Evolutionary conservation across 2,329 filamentous ascomycete genomes (phyloP).

Genomic region (Sclerotinia trifoliorum): DNA sequence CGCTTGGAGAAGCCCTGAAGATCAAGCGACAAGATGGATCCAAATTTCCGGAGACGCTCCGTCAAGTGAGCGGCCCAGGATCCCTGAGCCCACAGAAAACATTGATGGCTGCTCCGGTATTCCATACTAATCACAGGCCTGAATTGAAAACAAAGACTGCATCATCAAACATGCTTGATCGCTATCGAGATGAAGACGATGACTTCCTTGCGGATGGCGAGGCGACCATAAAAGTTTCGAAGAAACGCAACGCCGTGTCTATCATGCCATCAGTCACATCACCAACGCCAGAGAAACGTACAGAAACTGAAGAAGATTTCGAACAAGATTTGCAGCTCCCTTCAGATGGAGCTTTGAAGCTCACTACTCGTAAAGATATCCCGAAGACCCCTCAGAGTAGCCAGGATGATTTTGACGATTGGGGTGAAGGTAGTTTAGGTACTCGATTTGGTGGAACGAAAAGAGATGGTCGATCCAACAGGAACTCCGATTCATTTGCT

Average conservation of each 20-base stretch:
- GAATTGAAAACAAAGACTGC: conserved; percentile 33
- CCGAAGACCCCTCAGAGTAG: conserved; percentile 61
- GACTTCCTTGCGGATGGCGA: conserved; percentile 63
- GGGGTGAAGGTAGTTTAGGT: conserved; percentile 89
- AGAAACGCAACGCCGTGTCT: conserved; percentile 53
- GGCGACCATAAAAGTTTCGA: conserved; percentile 67
- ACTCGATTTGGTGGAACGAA: conserved; percentile 86
- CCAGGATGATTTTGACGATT: conserved; percentile 80
- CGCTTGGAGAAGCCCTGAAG: conserved; percentile 57
- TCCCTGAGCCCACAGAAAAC: conserved; percentile 55
- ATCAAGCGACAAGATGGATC: conserved; percentile 62
- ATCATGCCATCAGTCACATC: conserved; percentile 55
- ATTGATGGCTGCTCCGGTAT: conserved; percentile 40
- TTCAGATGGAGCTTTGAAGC: conserved; percentile 58
- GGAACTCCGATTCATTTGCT: conserved; percentile 83
- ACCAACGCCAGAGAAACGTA: conserved; percentile 51
- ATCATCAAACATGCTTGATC: conserved; percentile 55
- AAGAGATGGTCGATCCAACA: conserved; percentile 73
- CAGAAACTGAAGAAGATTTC: conserved; percentile 60
- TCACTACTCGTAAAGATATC: conserved; percentile 60
- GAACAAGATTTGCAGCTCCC: conserved; percentile 73
- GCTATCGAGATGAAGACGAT: conserved; percentile 62
- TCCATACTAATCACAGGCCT: conserved; percentile 33
- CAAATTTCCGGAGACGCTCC: conserved; percentile 65
- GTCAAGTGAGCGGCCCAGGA: conserved; percentile 53